Conservation (phyloP, 2,329 filamentous ascomycete genomes). For the Aspergillus vadensis region DNA sequence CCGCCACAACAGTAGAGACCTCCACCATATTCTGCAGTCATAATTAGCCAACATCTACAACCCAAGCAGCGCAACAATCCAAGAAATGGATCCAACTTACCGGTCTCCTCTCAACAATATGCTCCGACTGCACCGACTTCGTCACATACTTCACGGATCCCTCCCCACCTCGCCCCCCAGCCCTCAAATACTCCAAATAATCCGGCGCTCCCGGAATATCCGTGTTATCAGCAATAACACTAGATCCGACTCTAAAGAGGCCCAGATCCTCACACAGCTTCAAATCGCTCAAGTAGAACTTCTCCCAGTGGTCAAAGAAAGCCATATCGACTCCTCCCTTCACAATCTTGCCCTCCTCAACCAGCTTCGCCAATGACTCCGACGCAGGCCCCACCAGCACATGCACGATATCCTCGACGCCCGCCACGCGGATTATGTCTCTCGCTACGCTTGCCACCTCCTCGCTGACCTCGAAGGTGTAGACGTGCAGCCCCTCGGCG, state of each 20-base stretch:
- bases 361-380: slow-evolving; percentile 32
- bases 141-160: slow-evolving; percentile 30
- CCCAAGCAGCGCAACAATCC: background rate
- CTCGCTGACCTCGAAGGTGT: slow-evolving; percentile 40
- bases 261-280: slow-evolving; percentile 37
- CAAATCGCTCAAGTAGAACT: slow-evolving; percentile 41
- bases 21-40: slow-evolving; percentile 23
- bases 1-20: slow-evolving; percentile 21
- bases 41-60: background rate
- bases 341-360: slow-evolving; percentile 28
- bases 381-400: slow-evolving; percentile 38
- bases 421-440: slow-evolving; percentile 38
- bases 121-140: slow-evolving; percentile 14
- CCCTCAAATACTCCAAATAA: slow-evolving; percentile 44
- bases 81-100: slow-evolving; percentile 9
- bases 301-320: slow-evolving; percentile 42
- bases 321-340: slow-evolving; percentile 36
- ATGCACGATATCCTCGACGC: slow-evolving; percentile 35
- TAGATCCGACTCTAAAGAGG: slow-evolving; percentile 34
- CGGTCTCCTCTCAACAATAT: slow-evolving; percentile 7
- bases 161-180: slow-evolving; percentile 19
- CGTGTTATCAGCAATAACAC: slow-evolving; percentile 44
- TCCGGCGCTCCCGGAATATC: slow-evolving; percentile 44
- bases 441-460: slow-evolving; percentile 33
- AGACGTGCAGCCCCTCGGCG: slow-evolving; percentile 30